Percentiles rank a stretch among this genome's conserved stretches.
Evolutionary conservation across 805 yeast genomes (phyloP).

Genomic region (Ogataea methanolica): DNA sequence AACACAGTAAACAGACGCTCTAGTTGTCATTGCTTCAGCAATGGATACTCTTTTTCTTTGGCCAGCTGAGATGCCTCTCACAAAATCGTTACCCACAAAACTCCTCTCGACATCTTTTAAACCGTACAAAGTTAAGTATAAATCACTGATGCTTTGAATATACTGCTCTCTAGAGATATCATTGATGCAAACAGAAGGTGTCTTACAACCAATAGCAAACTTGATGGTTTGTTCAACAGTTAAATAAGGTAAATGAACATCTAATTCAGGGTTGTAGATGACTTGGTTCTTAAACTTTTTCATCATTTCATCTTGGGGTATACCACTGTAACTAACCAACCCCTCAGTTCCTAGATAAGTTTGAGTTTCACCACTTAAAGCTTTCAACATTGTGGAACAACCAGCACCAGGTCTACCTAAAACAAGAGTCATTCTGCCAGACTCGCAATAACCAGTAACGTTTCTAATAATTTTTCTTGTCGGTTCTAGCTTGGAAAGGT

Average conservation of each 20-base stretch:
- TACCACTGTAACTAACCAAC: constrained; percentile 44
- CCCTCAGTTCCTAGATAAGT: constrained; percentile 35
- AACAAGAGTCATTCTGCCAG: constrained; percentile 53
- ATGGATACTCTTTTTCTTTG: constrained; percentile 63
- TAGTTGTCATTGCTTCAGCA: constrained; percentile 45
- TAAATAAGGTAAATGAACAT: constrained; percentile 52
- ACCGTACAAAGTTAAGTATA: constrained; percentile 45
- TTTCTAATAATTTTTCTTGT: constrained; percentile 23
- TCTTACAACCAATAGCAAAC: constrained; percentile 51
- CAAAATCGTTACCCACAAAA: constrained; percentile 58
- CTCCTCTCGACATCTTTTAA: constrained; percentile 49
- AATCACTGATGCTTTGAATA: constrained; percentile 39
- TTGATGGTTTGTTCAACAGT: constrained; percentile 53
- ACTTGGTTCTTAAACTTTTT: constrained; percentile 41
- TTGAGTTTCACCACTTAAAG: constrained; percentile 41
- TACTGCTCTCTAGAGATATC: constrained; percentile 36
- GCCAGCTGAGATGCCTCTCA: constrained; percentile 67
- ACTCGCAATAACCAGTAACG: constrained; percentile 27
- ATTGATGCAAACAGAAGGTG: constrained; percentile 46
- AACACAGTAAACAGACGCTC: constrained; percentile 47
- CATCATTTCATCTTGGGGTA: constrained; percentile 44
- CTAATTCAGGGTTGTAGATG: constrained; percentile 53
- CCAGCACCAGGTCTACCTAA: constrained; percentile 63
- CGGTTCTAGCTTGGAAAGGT: constrained; percentile 8
- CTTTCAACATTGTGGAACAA: constrained; percentile 50